Base-by-base conservation (phyloP, 306 rosid species). In the Glycine latifolia region DNA sequence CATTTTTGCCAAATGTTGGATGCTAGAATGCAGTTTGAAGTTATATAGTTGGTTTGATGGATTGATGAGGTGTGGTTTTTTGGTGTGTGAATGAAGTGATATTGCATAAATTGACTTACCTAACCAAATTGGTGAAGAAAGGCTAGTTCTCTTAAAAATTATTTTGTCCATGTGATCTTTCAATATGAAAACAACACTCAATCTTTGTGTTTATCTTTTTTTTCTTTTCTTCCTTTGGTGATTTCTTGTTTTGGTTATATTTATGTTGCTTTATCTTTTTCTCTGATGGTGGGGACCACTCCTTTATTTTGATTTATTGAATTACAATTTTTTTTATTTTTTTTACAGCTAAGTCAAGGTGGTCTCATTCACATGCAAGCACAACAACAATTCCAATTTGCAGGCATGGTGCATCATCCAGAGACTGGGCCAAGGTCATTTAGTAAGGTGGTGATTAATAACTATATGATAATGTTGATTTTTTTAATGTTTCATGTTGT, bases 301-400 rank as follows among this genome's bases (percentile, higher is more conserved):
- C 6, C 37, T 43, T 37, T 66, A 35, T 60, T 62, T 62, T 54
- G 50, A 70, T 81, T 43, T 62, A 62, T 31, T 2, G 33, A 41
- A 31, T 54, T 9, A 3, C 39, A 74, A 50, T 26, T 26, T 26
- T 26, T 0, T 83, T 11, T 35, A 0, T 35, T 26, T 26, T 35
- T 16, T 74, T 65, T 35, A 44, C 89, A 91, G 95, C 68, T 83
- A n/a, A 52, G 31, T 48, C 5, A 79, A 81, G 58, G 67, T 41
- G 44, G 7, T 17, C 63, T 4, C 26, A 48, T 60, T 2, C 87
- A 8, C 0, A 63, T 6, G 2, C 69, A 56, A 15, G 0, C 16
- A 13, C 69, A 56, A 15, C 0, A 16, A 33, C 50, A 48, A 63
- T 39, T 41, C 3, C 81, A 50, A 10, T 31, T 48, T 14, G 12